Evolutionary conservation across 768 basidiomycete species (phyloP), one percentile per base, ranked within the genome.

Genomic region (Suillus alpinus): DNA sequence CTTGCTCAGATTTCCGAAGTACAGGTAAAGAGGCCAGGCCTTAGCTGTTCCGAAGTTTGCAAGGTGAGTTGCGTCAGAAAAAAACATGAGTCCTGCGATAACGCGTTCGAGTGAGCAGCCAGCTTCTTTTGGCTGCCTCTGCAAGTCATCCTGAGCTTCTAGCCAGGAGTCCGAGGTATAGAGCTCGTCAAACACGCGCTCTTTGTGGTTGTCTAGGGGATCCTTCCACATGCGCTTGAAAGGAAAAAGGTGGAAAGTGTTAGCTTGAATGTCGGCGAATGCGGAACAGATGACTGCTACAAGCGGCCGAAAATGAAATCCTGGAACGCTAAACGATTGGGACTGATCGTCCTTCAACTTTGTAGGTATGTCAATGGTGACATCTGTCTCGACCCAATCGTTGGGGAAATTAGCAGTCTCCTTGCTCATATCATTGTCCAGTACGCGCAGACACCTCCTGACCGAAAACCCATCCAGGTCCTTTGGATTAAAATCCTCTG

Each of bases 251-350:
- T 69, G 64, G 41, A 69, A 64, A 20, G 40, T 9, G 12, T 59
- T 61, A 0, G 64, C 18, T 10, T 4, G 34, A 4, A 34, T 34
- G 9, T 34, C 26, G 26, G 26, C 26, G 3, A 26, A 26, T 26
- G 26, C 26, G 3, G 26, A 26, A 26, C 26, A 3, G 0, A 71
- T 61, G 0, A 68, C 63, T 1, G 57, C 58, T 3, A 63, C 49
- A 1, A 72, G 41, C 1, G 66, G 63, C 8, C 65, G 40, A 37
- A 58, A 67, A 29, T 39, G 57, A 29, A 72, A 53, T 3, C 65
- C 66, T 0, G 61, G 51, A 0, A 71, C 31, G 0, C 31, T 13
- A 26, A 63, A 65, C 0, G 16, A 32, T n/a, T 7, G 6, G 4
- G 3, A 49, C 50, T 4, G 55, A 60, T 6, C 63, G 61, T 9